Conservation (phyloP, 176 grass and related monocot species). For the Tillandsia fasciculata region DNA sequence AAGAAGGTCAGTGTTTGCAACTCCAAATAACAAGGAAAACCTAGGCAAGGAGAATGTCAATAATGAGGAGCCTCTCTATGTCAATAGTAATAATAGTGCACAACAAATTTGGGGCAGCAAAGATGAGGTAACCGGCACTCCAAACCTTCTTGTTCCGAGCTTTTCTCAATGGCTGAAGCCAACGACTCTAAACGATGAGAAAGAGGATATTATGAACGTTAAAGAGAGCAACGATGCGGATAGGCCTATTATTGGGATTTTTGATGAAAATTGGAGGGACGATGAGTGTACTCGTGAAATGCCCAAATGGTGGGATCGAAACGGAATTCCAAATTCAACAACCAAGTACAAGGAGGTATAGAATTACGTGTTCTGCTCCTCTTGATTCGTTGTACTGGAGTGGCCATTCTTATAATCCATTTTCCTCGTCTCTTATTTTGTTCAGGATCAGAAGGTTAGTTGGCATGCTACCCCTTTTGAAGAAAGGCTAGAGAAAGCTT, state of each 20-base stretch:
- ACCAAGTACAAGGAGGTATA: conserved; percentile 66
- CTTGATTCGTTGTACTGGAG: not conserved
- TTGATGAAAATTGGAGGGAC: conserved; percentile 22
- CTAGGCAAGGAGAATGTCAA: conserved; percentile 18
- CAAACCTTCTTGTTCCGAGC: conserved; percentile 30
- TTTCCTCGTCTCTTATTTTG: not conserved
- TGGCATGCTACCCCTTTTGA: conserved; percentile 74
- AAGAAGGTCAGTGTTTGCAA: conserved; percentile 6
- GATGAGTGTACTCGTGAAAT: conserved; percentile 18
- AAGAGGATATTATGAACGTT: conserved; percentile 5
- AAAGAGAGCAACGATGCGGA: conserved; percentile 7
- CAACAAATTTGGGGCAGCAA: not conserved
- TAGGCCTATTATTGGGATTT: conserved; percentile 17
- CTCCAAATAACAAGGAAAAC: not conserved
- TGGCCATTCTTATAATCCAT: conserved; percentile 7
- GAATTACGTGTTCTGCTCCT: not conserved
- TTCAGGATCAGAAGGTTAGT: conserved; percentile 58
- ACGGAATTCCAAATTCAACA: conserved; percentile 73
- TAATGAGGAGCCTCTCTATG: conserved; percentile 6
- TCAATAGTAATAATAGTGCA: not conserved
- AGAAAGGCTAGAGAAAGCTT: conserved; percentile 59
- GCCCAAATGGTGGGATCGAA: conserved; percentile 26
- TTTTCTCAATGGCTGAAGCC: conserved; percentile 46
- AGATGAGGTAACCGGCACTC: conserved; percentile 24
- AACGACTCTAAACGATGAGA: conserved; percentile 6